Evolutionary conservation across 2,329 filamentous ascomycete species (phyloP).

Genomic region (Orbilia blumenaviensis): DNA sequence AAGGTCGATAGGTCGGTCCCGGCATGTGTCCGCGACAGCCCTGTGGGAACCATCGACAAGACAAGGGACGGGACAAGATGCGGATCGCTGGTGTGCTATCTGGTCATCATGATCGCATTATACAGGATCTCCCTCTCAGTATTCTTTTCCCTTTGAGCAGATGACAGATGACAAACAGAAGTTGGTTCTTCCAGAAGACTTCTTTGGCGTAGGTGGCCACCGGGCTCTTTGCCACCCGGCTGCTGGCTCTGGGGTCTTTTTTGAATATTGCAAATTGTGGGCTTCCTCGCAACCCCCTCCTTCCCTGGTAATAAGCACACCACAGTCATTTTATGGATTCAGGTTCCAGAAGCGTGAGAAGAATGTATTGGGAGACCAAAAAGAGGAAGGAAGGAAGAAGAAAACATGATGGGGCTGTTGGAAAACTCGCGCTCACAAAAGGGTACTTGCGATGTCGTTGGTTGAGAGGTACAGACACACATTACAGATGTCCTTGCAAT

Average conservation of each 20-base stretch:
- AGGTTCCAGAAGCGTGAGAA: conserved; percentile 25
- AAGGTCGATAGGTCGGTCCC: conserved; percentile 35
- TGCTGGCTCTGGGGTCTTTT: conserved; percentile 25
- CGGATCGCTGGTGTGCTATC: conserved; percentile 51
- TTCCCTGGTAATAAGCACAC: conserved; percentile 28
- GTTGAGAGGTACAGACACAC: conserved; percentile 4
- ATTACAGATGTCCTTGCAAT: background rate
- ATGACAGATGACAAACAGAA: conserved; percentile 32
- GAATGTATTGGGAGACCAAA: background rate
- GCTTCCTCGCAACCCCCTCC: conserved; percentile 1
- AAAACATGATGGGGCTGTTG: conserved; percentile 27
- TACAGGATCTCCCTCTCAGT: conserved; percentile 29
- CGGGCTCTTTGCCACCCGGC: conserved; percentile 49
- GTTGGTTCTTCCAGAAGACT: conserved; percentile 53
- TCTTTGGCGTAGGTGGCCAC: conserved; percentile 48
- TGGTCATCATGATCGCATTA: conserved; percentile 54
- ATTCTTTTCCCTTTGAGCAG: conserved; percentile 7
- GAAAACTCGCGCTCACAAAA: background rate
- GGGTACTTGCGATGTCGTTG: conserved; percentile 43
- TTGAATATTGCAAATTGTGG: background rate
- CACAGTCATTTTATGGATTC: conserved; percentile 2
- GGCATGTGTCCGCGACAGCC: conserved; percentile 53
- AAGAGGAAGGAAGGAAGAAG: conserved; percentile 2
- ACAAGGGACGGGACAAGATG: conserved; percentile 54
- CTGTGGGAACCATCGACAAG: conserved; percentile 52